Evolutionary conservation across 192 early-diverging fungal genomes (phyloP), one percentile per base, ranked within the genome.

Genomic region (Coemansia sp.): DNA sequence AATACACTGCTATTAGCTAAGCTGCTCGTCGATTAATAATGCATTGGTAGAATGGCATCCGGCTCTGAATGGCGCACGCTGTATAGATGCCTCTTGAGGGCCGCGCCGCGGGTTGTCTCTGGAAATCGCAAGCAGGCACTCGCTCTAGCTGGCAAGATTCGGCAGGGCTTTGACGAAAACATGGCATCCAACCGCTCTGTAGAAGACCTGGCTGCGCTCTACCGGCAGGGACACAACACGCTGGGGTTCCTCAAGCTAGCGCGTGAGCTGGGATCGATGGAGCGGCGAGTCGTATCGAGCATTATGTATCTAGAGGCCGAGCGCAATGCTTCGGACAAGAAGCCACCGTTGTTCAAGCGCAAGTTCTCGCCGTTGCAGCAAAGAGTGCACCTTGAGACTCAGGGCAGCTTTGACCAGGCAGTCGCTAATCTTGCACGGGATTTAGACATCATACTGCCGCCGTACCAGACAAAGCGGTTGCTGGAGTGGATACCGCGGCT

Each of bases 241-340:
- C 41, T 76, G 50, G 62, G 50, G 19, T 59, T 76, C 47, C 73
- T 76, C 22, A 76, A 76, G 47, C 59, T 76, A n/a, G 66, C 73
- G 7, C 62, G 62, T 5, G 73, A 76, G 55, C 59, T 65, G 1
- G 73, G 63, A 1, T 76, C 73, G 0, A 46, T 76, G 12, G 73
- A 76, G 47, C 28, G 67, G n/a, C 51, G 27, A 22, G n/a, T 76
- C 8, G 55, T 70, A 10, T 23, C 31, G 2, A 34, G 50, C 11
- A 51, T 76, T 32, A 20, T 76, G 8, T n/a, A 31, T 4, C 26
- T 62, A 21, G 29, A 70, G 2, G 38, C 22, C 14, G 42, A 58
- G 29, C 66, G 67, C 8, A 17, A 9, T 19, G 28, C 22, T 1
- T 42, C 55, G 2, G 67, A 69, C 8, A 29, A 36, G 15, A 64